Conservation (phyloP, 176 grass and related monocot species). For the Typha latifolia region DNA sequence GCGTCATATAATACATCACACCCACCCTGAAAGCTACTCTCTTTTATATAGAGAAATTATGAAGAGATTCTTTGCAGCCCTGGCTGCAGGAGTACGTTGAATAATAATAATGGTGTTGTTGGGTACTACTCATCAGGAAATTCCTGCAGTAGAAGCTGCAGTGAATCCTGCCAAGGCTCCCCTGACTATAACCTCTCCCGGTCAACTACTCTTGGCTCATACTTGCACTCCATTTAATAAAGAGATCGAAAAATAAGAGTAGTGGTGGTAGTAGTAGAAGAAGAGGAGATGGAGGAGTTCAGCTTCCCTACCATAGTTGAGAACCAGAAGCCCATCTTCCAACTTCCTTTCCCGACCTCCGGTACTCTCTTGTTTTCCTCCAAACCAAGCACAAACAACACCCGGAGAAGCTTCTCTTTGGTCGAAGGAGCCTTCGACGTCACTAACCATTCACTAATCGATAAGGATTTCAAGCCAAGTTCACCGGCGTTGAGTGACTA, state of each 20-base stretch:
- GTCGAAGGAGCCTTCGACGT: slow-evolving; percentile 7
- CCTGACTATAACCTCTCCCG: background rate
- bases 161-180: too few relatives aligned
- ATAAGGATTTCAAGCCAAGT: background rate
- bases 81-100: too few relatives aligned
- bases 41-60: too few relatives aligned
- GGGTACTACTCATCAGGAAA: too few relatives aligned
- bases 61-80: too few relatives aligned
- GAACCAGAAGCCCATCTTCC: slow-evolving; percentile 13
- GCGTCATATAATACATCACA: too few relatives aligned
- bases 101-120: too few relatives aligned
- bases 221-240: slow-evolving; percentile 16
- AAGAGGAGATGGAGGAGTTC: slow-evolving; percentile 18
- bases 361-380: slow-evolving; percentile 11
- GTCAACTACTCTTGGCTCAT: slow-evolving; percentile 23
- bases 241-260: background rate
- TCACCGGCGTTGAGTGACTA: slow-evolving; percentile 24
- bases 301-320: slow-evolving; percentile 19
- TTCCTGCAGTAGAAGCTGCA: too few relatives aligned
- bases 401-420: slow-evolving; percentile 23
- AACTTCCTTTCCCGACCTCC: slow-evolving; percentile 12
- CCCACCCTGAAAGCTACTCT: too few relatives aligned
- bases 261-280: slow-evolving; percentile 1
- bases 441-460: background rate
- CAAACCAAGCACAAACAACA: slow-evolving; percentile 9